Conservation (phyloP, 345 rosid genomes). For the Mallotus nudiflorus region DNA sequence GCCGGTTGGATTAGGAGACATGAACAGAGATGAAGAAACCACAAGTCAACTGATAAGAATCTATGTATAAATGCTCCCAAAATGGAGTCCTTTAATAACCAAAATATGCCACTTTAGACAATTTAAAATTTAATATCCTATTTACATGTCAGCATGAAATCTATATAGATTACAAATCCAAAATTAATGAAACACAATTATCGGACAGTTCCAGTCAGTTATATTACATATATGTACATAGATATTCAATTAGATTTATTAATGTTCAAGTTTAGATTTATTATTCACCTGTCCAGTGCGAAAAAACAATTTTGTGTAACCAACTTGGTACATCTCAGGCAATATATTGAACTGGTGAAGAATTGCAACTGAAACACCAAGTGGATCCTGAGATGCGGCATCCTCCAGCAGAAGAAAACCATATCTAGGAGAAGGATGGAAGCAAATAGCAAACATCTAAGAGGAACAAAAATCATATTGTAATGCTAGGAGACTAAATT, state of each 20-base stretch:
- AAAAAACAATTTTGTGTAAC: constrained; percentile 94
- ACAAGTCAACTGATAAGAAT: not conserved
- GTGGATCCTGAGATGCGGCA: constrained; percentile 83
- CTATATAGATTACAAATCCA: not conserved
- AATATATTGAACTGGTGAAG: constrained; percentile 94
- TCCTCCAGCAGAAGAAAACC: constrained; percentile 91
- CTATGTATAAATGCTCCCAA: not conserved
- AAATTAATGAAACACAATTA: not conserved
- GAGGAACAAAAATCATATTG: constrained; percentile 1
- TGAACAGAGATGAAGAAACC: not conserved
- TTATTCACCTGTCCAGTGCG: constrained; percentile 88
- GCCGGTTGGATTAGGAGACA: not conserved
- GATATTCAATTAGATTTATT: not conserved
- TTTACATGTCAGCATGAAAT: too few relatives aligned
- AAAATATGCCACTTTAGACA: too few relatives aligned
- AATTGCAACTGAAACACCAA: constrained; percentile 94
- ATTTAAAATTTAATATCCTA: too few relatives aligned
- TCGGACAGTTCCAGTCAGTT: not conserved
- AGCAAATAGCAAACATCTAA: constrained; percentile 3
- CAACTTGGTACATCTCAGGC: constrained; percentile 99
- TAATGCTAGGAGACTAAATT: not conserved
- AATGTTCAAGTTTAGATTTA: too few relatives aligned
- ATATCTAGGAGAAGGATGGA: constrained; percentile 54
- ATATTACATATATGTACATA: not conserved
- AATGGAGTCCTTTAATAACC: not conserved